These are phyloP conservation scores for Pachysolen tannophilus DNA, from an alignment of 805 yeast genomes.

Conservation along the genomic window DNA sequence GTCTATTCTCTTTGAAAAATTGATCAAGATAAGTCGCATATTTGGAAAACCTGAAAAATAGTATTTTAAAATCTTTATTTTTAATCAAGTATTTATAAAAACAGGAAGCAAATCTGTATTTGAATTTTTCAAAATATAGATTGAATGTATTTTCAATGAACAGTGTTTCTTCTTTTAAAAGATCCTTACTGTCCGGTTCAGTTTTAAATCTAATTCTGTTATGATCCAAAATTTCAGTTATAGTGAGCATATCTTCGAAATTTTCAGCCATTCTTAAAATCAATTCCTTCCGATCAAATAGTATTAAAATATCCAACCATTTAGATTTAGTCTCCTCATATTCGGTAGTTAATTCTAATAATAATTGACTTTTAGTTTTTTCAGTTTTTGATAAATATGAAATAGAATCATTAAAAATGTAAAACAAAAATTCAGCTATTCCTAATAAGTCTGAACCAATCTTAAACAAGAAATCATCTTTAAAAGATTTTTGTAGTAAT, in stretches of 20 bases:
- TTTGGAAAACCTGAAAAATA: conserved; percentile 51
- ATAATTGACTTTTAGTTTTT: not conserved
- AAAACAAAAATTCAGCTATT: conserved; percentile 6
- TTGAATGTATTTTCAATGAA: no score
- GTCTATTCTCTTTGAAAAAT: conserved; percentile 39
- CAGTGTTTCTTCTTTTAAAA: no score
- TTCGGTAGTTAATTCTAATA: not conserved
- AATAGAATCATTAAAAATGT: conserved; percentile 6
- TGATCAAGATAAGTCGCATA: conserved; percentile 39
- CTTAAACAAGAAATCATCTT: conserved; percentile 7
- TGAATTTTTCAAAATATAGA: conserved; percentile 51
- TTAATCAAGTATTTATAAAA: conserved; percentile 53
- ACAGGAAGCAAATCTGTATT: conserved; percentile 58
- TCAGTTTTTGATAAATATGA: not conserved
- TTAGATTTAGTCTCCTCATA: conserved; percentile 5
- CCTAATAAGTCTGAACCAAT: not conserved
- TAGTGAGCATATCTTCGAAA: conserved; percentile 56
- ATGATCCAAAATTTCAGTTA: conserved; percentile 42
- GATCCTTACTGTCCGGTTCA: no score
- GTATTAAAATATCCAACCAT: conserved; percentile 58
- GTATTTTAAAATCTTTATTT: conserved; percentile 39
- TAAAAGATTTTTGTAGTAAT: no score
- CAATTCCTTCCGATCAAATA: conserved; percentile 39
- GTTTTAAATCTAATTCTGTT: conserved; percentile 21
- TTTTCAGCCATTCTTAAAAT: conserved; percentile 59